Base-by-base conservation (phyloP, 1,139 yeast species). In the Dujonia santamariae region DNA sequence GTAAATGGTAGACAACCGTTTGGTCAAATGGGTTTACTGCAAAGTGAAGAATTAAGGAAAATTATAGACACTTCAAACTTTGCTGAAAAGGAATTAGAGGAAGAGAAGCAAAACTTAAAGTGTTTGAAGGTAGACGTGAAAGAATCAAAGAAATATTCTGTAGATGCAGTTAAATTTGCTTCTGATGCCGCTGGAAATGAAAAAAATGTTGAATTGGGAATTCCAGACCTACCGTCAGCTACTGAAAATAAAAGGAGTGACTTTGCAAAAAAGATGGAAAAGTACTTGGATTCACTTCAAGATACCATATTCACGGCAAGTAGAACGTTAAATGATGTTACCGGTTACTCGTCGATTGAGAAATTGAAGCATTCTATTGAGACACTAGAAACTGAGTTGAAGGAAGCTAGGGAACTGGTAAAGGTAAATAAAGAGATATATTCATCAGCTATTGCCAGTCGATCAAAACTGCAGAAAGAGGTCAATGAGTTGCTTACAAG, bases 291-390 rank as follows among this genome's bases (percentile, higher is more conserved):
- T 43, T 75, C 82, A 7, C 54, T 85, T 22, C 88, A 80, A 46
- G 78, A 75, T 18, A 72, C 87, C 1, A 63, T 84, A 2, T 73
- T 81, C 41, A 73, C 80, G 0, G 90, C 92, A 0, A 81, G 94
- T 0, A 68, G 78, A 39, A 76, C 90, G 1, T 63, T 92, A 29
- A 94, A 94, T 52, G 96, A 90, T 50, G 81, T 88, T 8, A 92
- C 98, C 0, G 99, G 98, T 0, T 94, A 94, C 55, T 74, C 92
- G 0, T 71, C 83, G 9, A 86, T 94, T 39, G 96, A 86, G 48
- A 64, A 70, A 39, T 61, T 92, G 47, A 84, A 87, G 57, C 56
- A 66, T 25, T 60, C 75, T 1, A 87, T 87, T 19, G 80, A 75
- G 14, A 50, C 38, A 47, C 39, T 75, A 47, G 82, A 77, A 44